phyloP scores from a whole-genome alignment of 805 yeast species.

The Wickerhamiella siamensis region DNA sequence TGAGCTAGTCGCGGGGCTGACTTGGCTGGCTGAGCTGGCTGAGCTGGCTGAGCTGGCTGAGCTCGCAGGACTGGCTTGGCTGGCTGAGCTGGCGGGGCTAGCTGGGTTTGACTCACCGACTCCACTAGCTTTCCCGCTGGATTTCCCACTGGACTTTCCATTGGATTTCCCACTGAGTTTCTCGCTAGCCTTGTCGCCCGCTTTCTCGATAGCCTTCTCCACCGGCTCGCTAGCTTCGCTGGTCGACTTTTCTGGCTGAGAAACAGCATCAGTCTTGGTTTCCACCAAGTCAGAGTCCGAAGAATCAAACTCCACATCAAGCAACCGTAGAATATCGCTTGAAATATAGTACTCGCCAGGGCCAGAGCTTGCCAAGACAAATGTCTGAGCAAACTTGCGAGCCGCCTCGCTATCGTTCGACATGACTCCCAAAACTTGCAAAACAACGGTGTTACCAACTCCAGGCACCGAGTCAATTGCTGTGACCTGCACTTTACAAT shows the following conservation, averaged over 20 bases:
- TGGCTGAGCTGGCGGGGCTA: not conserved
- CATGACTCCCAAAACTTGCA: constrained; percentile 31
- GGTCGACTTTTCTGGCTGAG: constrained; percentile 1
- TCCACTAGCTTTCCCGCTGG: not conserved
- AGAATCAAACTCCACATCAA: constrained; percentile 19
- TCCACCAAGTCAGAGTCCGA: constrained; percentile 8
- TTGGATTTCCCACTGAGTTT: no score
- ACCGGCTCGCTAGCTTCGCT: not conserved
- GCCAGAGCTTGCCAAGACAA: constrained; percentile 21
- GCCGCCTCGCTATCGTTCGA: constrained; percentile 18
- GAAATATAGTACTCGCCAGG: constrained; percentile 23
- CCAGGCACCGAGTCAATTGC: constrained; percentile 27
- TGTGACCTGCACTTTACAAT: constrained; percentile 26
- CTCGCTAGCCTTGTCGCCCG: not conserved
- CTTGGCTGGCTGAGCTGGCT: not conserved
- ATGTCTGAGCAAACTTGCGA: constrained; percentile 29
- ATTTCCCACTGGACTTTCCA: no score
- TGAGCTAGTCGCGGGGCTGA: not conserved
- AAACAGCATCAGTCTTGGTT: not conserved
- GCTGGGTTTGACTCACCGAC: not conserved
- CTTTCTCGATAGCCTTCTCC: not conserved
- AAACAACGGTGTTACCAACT: constrained; percentile 23
- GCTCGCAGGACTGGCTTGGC: not conserved
- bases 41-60: not conserved
- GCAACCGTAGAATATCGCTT: constrained; percentile 27